Evolutionary conservation across 2,329 filamentous ascomycete species (phyloP), one percentile per base, ranked within the genome.

Genomic region (Acrodontium crateriforme): DNA sequence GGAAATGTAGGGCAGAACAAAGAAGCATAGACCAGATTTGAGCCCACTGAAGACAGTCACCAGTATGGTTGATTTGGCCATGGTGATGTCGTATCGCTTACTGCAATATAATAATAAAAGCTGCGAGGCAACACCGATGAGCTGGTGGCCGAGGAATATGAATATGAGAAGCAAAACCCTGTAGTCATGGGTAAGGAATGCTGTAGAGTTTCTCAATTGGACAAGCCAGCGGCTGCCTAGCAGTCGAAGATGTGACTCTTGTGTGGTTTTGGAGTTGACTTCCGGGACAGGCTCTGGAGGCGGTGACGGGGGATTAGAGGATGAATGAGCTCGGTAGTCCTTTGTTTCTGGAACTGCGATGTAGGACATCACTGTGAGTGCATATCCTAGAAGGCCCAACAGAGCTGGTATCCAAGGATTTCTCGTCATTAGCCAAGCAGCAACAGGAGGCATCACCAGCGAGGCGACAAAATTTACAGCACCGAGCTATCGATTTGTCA

Each of bases 71-170:
- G 48, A 42, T 16, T 42, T 28, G 6, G 50, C 40, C 21, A 55
- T 64, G 6, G 55, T 56, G 55, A 66, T 63, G 16, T 48, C 28
- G 42, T 67, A 71, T 5, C 65, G 56, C 25, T 60, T 63, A 1
- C 60, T 63, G 29, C 64, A 54, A 39, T 71, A 71, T 40, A 72
- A 69, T 2, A 71, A 39, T 5, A 68, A 33, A 13, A 65, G 34
- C 3, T 55, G 52, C 6, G 21, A 20, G 15, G 32, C 28, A 13
- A 23, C 28, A 13, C 27, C 37, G 22, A 51, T 24, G 24, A 52
- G 39, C 13, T 44, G 36, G 29, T 52, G 48, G 14, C 42, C 17
- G 11, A 37, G 16, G 36, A 50, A 54, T 9, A 45, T 34, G 11
- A 42, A 15, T 22, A 50, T 37, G 6, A 54, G 38, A 2, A 42